These are phyloP conservation scores for Lactifluus pinguis DNA, from an alignment of 768 basidiomycete species.

Conservation along the genomic window DNA sequence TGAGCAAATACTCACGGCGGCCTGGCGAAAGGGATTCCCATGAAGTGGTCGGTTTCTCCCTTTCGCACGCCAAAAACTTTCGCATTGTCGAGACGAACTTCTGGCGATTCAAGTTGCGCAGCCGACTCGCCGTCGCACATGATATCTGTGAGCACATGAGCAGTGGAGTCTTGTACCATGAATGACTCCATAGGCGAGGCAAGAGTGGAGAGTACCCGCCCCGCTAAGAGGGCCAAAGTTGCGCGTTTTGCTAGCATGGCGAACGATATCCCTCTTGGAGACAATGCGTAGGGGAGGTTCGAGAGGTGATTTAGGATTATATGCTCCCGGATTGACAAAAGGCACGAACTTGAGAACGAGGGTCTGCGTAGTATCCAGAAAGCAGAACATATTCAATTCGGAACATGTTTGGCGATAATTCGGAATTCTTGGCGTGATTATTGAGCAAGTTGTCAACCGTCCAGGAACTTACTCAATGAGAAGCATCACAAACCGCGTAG, in stretches of 20 bases:
- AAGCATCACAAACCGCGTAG: not conserved
- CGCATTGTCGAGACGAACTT: no score
- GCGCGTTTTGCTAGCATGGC: not conserved
- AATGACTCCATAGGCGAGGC: not conserved
- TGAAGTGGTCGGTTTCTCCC: no score
- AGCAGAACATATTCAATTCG: not conserved
- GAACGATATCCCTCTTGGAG: not conserved
- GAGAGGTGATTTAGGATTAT: not conserved
- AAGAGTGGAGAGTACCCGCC: slow-evolving; percentile 1
- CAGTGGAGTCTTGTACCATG: not conserved
- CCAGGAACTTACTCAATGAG: not conserved
- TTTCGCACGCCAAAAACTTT: no score
- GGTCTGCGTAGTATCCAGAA: no score
- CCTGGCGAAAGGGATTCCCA: no score
- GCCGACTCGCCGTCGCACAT: not conserved
- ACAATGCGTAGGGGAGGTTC: not conserved
- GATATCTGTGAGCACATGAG: not conserved
- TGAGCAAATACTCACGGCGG: no score
- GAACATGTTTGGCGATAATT: not conserved
- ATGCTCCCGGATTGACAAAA: not conserved
- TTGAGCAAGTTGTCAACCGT: not conserved
- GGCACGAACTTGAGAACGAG: not conserved
- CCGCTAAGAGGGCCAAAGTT: slow-evolving; percentile 1
- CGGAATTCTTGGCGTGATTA: not conserved
- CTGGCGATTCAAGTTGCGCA: no score